Percentiles rank a stretch among this genome's conserved stretches.
Conservation (phyloP, 192 early-diverging fungal species). For the Lobosporangium transversale region DNA sequence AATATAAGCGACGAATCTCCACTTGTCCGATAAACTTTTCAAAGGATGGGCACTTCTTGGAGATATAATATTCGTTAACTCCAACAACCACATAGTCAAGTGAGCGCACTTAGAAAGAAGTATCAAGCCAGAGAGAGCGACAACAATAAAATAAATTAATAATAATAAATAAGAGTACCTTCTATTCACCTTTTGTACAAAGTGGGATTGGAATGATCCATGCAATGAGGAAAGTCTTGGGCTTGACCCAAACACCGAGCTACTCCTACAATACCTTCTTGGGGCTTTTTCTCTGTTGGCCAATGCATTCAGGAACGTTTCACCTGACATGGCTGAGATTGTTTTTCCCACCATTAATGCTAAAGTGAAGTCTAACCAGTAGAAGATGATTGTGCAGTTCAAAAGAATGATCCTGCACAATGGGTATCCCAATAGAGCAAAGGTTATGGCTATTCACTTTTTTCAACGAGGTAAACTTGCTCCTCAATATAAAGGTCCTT, state of each 20-base stretch:
- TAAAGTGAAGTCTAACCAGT: slow-evolving; percentile 2
- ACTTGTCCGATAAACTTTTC: neutral
- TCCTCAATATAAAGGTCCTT: too few relatives aligned
- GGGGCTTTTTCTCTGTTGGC: too few relatives aligned
- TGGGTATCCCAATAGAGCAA: slow-evolving; percentile 20
- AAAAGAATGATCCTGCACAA: slow-evolving; percentile 17
- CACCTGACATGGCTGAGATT: slow-evolving; percentile 24
- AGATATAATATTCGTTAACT: neutral
- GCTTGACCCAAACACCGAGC: too few relatives aligned
- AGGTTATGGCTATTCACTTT: slow-evolving; percentile 22
- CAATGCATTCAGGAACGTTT: slow-evolving; percentile 29
- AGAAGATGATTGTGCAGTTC: slow-evolving; percentile 25
- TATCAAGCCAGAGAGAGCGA: too few relatives aligned
- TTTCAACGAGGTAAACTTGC: too few relatives aligned
- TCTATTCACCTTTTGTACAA: too few relatives aligned
- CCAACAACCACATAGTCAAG: neutral
- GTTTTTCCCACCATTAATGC: slow-evolving; percentile 26
- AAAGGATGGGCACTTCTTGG: neutral
- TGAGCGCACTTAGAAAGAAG: neutral
- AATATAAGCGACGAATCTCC: neutral
- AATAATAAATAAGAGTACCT: too few relatives aligned
- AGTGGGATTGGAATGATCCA: too few relatives aligned
- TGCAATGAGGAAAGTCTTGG: too few relatives aligned
- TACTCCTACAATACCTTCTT: too few relatives aligned
- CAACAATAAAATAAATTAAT: too few relatives aligned